Conservation (phyloP, 345 rosid genomes). For the Linum usitatissimum region DNA sequence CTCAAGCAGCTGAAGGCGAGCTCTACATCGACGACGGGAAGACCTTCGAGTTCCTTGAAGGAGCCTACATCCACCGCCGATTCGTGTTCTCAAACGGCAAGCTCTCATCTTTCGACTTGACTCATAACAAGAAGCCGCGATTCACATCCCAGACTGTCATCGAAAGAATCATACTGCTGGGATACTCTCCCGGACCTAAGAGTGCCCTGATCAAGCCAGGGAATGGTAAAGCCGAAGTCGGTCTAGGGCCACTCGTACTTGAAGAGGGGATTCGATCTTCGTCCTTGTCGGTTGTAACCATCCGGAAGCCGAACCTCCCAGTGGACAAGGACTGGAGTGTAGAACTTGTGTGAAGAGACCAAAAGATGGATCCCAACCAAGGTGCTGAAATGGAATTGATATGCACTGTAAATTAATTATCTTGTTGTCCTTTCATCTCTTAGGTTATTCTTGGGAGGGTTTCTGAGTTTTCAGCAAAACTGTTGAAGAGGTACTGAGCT, state of each 20-base stretch:
- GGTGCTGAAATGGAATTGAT: not conserved
- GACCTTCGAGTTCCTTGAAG: slow-evolving; percentile 59
- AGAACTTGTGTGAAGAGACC: slow-evolving; percentile 35
- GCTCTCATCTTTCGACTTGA: slow-evolving; percentile 50
- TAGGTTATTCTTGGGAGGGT: not conserved
- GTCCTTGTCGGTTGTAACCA: slow-evolving; percentile 44
- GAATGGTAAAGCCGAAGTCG: slow-evolving; percentile 48
- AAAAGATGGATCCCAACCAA: not conserved
- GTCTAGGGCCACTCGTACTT: slow-evolving; percentile 53
- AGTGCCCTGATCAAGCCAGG: slow-evolving; percentile 57
- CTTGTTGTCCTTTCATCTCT: not conserved
- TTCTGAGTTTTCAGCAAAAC: not conserved
- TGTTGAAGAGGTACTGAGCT: not conserved
- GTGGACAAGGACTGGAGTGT: slow-evolving; percentile 78
- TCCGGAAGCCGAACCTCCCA: slow-evolving; percentile 72
- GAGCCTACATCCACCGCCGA: slow-evolving; percentile 71
- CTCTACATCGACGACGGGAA: slow-evolving; percentile 91
- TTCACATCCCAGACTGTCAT: slow-evolving; percentile 48
- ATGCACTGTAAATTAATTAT: not conserved
- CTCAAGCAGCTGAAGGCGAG: slow-evolving; percentile 81
- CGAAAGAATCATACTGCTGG: slow-evolving; percentile 77
- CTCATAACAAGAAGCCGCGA: slow-evolving; percentile 24
- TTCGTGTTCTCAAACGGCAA: slow-evolving; percentile 58
- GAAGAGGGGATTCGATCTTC: slow-evolving; percentile 30
- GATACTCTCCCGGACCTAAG: slow-evolving; percentile 37